A percentile compares a stretch with the other conserved stretches of the same genome.
These are phyloP conservation scores for Candida sanyiensis DNA, from an alignment of 805 yeast species.

Conservation along the genomic window DNA sequence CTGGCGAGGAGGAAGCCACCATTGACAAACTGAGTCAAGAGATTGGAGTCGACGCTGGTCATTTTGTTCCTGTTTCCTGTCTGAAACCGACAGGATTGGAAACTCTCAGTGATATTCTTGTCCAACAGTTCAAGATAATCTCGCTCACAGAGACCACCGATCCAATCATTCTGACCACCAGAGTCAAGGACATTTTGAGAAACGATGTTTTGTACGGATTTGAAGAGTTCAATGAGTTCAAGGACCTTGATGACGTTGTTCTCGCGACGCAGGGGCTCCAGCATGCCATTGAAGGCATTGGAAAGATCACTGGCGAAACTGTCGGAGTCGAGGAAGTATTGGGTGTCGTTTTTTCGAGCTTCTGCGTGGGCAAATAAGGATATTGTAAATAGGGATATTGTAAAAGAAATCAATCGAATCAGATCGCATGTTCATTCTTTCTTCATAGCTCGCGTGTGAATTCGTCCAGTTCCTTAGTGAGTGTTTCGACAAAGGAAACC, in stretches of 20 bases:
- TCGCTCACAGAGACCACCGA: constrained; percentile 47
- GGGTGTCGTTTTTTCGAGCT: constrained; percentile 85
- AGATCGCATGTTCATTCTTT: not conserved
- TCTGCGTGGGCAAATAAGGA: constrained; percentile 82
- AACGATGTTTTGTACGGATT: constrained; percentile 76
- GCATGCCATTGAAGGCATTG: constrained; percentile 78
- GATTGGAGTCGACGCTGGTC: constrained; percentile 19
- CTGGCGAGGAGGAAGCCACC: constrained; percentile 15
- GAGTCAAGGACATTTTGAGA: constrained; percentile 69
- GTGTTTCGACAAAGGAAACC: constrained; percentile 15
- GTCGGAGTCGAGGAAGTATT: constrained; percentile 87
- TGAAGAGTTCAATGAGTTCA: constrained; percentile 49
- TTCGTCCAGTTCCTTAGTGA: constrained; percentile 17
- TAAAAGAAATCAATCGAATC: not conserved
- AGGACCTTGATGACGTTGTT: constrained; percentile 60
- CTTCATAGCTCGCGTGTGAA: constrained; percentile 12
- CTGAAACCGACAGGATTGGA: constrained; percentile 49
- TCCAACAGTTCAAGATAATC: constrained; percentile 40
- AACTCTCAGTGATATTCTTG: constrained; percentile 37
- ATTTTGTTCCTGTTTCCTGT: constrained; percentile 54
- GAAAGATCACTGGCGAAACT: constrained; percentile 85
- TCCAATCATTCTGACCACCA: constrained; percentile 66
- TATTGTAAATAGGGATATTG: too few relatives aligned
- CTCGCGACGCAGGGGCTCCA: constrained; percentile 73
- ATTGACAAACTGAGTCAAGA: constrained; percentile 21